Evolutionary conservation across 768 basidiomycete species (phyloP), one percentile per base, ranked within the genome.

Genomic region (Phlegmacium glaucopus): DNA sequence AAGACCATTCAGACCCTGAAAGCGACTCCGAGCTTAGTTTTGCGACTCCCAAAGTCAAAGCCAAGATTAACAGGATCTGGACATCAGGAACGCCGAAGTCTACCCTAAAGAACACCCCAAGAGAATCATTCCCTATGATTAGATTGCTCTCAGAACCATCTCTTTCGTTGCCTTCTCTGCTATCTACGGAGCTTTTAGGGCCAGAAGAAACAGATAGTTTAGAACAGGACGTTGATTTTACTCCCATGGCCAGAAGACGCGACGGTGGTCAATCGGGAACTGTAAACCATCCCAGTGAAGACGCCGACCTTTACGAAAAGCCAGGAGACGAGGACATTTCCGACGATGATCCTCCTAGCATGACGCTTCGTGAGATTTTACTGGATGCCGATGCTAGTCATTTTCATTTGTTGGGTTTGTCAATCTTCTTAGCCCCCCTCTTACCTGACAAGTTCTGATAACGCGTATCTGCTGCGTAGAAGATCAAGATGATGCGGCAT

Each of bases 361-460:
- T 77, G 69, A 77, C 74, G 16, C 62, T 79, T 26, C 69, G 69
- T 9, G 76, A 78, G 51, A 71, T 79, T 25, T 54, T 79, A 44
- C 53, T 75, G 47, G 62, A 54, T 43, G 65, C 70, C 9, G 73
- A 72, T 42, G 62, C 64, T 10, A 63, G 64, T 18, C 62, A 67
- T 17, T 69, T 70, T 52, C 70, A 70, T 46, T 56, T 76, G 16
- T 55, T 77, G 16, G 68, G 67, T 65, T 46, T 45, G 66, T 53
- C 16, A n/a, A 34, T 34, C n/a, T 34, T 34, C 32, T n/a, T 34
- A 34, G n/a, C n/a, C n/a, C 32, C 11, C 32, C n/a, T 4, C 32
- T 34, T 11, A 34, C 32, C 32, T 10, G n/a, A n/a, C n/a, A n/a
- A n/a, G n/a, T n/a, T n/a, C 6, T 34, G 6, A 22, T 22, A 22